Conservation (phyloP, 2,329 filamentous ascomycete species). For the Hyphodiscus sp. region DNA sequence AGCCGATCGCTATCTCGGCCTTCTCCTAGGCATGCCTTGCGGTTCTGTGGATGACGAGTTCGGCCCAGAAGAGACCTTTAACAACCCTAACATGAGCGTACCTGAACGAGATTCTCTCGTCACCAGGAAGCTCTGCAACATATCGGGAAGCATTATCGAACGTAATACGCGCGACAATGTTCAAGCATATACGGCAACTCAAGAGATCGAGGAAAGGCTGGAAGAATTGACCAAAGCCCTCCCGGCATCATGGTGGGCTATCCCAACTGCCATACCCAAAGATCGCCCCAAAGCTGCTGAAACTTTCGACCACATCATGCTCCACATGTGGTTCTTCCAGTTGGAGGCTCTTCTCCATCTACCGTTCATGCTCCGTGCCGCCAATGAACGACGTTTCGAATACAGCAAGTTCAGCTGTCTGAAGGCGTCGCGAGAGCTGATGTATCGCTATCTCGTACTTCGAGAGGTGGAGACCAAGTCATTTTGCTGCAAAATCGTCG, state of each 20-base stretch:
- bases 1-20: slow-evolving; percentile 39
- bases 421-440: slow-evolving; percentile 24
- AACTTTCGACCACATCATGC: slow-evolving; percentile 22
- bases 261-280: slow-evolving; percentile 15
- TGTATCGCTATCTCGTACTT: slow-evolving; percentile 23
- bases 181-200: slow-evolving; percentile 24
- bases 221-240: slow-evolving; percentile 23
- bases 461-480: slow-evolving; percentile 12
- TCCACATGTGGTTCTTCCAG: slow-evolving; percentile 28
- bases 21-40: slow-evolving; percentile 24
- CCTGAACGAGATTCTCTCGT: slow-evolving; percentile 21
- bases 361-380: slow-evolving; percentile 29
- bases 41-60: slow-evolving; percentile 17
- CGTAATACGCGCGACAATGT: slow-evolving; percentile 22
- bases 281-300: slow-evolving; percentile 4
- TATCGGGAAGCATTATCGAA: slow-evolving; percentile 24
- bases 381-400: slow-evolving; percentile 27
- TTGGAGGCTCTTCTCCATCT: slow-evolving; percentile 25
- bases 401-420: slow-evolving; percentile 28
- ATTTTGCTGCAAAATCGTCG: slow-evolving; percentile 27
- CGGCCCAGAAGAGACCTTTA: slow-evolving; percentile 20
- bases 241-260: slow-evolving; percentile 25
- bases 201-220: slow-evolving; percentile 28
- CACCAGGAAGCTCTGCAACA: slow-evolving; percentile 15
- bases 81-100: slow-evolving; percentile 20